Evolutionary conservation across 2,329 filamentous ascomycete species (phyloP), one percentile per base, ranked within the genome.

Genomic region (Microdochium trichocladiopsis): DNA sequence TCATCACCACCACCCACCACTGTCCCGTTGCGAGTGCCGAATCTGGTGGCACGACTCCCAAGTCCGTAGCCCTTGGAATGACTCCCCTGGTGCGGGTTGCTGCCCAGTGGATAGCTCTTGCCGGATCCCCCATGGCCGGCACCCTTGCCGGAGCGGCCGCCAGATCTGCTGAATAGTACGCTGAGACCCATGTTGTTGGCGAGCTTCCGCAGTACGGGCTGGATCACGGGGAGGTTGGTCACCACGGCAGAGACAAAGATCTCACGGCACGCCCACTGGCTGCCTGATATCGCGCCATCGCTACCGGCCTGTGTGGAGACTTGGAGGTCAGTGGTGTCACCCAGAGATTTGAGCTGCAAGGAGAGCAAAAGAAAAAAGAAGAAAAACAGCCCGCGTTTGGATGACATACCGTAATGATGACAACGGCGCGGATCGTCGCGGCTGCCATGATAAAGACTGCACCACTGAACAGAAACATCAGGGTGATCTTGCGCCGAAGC

Each of bases 401-500:
- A 6, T 31, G 25, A 53, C 55, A 14, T 54, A 61, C 57, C 2
- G 63, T 70, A 21, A 76, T 57, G 31, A 77, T 75, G 22, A 74
- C 60, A 2, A 72, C 69, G 41, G 71, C 75, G 48, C 76, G 73
- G 21, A 79, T 63, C 51, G 74, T 72, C 1, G 73, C 73, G 24
- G 71, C 71, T 23, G 72, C 68, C 61, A 76, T 76, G 49, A 77
- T 68, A 57, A 79, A 76, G 23, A 75, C 57, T 5, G 72, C 75
- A 21, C 74, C 75, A 50, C 70, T 70, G 60, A 79, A 79, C 45
- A 79, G 66, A 16, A 70, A 50, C 25, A 76, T 63, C 31, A 79
- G 65, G 45, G 70, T 64, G 10, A 72, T 49, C 55, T 78, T 78
- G 25, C 53, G 50, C 11, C 51, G 48, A 51, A 66, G 58, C n/a